phyloP scores from a whole-genome alignment of 1,284 basidiomycete genomes.

The Termitomyces sp. region DNA sequence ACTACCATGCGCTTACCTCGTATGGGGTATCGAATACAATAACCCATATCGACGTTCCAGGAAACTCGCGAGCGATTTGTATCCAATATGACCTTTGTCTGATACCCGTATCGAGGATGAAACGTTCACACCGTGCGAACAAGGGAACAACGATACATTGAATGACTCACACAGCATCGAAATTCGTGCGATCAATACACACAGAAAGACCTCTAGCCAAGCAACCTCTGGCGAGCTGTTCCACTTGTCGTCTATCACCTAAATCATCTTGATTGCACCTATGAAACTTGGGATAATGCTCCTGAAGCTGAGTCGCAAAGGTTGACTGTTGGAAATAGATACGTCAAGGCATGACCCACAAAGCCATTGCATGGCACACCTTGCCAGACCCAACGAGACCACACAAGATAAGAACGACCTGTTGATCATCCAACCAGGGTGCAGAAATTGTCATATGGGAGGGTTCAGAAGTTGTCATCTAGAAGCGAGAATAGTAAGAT shows the following conservation, averaged over 20 bases:
- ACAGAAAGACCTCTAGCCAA: constrained; percentile 54
- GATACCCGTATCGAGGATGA: constrained; percentile 5
- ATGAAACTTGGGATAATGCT: constrained; percentile 49
- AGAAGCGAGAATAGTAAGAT: not conserved
- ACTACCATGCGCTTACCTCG: constrained; percentile 43
- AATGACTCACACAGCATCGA: constrained; percentile 52
- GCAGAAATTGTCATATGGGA: not conserved
- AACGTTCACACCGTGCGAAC: constrained; percentile 6
- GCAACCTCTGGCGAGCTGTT: constrained; percentile 44
- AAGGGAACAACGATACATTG: not conserved
- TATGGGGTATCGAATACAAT: constrained; percentile 71
- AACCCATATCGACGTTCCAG: constrained; percentile 56
- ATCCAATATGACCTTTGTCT: constrained; percentile 72
- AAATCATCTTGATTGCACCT: constrained; percentile 71
- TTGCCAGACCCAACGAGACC: constrained; percentile 69
- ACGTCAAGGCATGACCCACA: not conserved
- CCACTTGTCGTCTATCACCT: constrained; percentile 51
- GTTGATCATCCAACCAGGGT: constrained; percentile 23
- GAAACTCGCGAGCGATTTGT: constrained; percentile 57
- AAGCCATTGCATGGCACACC: constrained; percentile 31
- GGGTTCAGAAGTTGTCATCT: constrained; percentile 5
- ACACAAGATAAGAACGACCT: constrained; percentile 59
- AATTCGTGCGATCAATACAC: constrained; percentile 72
- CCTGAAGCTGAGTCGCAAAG: constrained; percentile 61
- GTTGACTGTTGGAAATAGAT: constrained; percentile 44